Percentiles rank a stretch among this genome's conserved stretches.
Evolutionary conservation across 2,329 filamentous ascomycete genomes (phyloP).

Genomic region (Catunica adiposa): DNA sequence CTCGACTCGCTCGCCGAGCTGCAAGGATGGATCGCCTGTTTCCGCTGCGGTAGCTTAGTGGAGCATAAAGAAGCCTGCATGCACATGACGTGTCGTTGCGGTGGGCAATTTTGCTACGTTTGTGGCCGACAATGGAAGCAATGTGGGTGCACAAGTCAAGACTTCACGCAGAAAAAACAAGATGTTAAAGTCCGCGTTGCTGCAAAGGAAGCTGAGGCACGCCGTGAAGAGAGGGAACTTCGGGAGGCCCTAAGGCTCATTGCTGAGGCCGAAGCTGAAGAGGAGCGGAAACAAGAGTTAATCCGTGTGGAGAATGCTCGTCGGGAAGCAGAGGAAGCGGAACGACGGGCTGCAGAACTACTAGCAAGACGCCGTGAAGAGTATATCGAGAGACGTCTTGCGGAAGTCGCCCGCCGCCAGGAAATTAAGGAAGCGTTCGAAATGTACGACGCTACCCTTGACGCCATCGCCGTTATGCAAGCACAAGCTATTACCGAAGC

Average conservation of each 20-base stretch:
- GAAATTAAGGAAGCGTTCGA: conserved; percentile 22
- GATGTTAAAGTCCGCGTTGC: conserved; percentile 22
- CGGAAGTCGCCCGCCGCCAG: conserved; percentile 25
- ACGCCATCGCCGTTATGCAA: conserved; percentile 28
- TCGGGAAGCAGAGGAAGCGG: conserved; percentile 14
- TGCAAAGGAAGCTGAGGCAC: conserved; percentile 22
- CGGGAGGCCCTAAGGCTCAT: conserved; percentile 20
- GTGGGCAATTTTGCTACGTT: conserved; percentile 70
- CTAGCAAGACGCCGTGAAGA: conserved; percentile 23
- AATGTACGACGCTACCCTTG: conserved; percentile 23
- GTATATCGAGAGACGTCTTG: conserved; percentile 20
- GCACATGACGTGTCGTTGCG: conserved; percentile 76
- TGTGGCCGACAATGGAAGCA: conserved; percentile 58
- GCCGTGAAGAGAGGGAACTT: conserved; percentile 22
- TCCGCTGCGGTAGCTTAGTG: conserved; percentile 51
- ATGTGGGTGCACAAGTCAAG: conserved; percentile 43
- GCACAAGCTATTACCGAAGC: conserved; percentile 22
- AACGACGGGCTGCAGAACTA: no score
- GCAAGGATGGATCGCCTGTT: conserved; percentile 60
- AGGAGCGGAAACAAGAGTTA: conserved; percentile 25
- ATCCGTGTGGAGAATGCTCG: conserved; percentile 22
- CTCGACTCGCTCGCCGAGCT: conserved; percentile 47
- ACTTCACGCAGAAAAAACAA: conserved; percentile 27
- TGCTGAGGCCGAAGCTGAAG: conserved; percentile 18
- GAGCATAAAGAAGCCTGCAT: conserved; percentile 68